Evolutionary conservation across 106 monocot species (phyloP).

Genomic region (Allium sativum): DNA sequence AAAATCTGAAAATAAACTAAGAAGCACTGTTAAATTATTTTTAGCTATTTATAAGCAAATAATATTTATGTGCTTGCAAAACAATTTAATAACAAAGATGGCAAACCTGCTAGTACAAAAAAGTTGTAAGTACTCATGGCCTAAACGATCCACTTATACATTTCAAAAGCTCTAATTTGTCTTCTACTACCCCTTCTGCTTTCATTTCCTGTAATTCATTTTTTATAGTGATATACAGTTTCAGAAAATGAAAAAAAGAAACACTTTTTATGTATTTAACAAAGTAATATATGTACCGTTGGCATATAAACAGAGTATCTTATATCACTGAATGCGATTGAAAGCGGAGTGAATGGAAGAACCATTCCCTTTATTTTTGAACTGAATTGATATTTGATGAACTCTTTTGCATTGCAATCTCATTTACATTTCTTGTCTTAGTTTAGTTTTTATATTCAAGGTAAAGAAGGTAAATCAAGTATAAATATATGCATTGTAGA

Average conservation of each 20-base stretch:
- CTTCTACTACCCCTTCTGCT: conserved; percentile 14
- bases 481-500: no score
- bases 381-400: background rate
- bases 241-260: background rate
- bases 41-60: no score
- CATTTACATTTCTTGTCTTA: no score
- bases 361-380: conserved; percentile 4
- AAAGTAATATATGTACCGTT: conserved; percentile 10
- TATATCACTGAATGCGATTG: conserved; percentile 18
- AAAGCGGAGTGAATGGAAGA: conserved; percentile 13
- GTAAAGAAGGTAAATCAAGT: background rate
- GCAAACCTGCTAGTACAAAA: conserved; percentile 43
- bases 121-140: conserved; percentile 32
- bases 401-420: background rate
- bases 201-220: conserved; percentile 32
- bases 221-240: background rate
- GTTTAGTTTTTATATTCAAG: background rate
- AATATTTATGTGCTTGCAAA: no score
- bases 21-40: no score
- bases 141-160: conserved; percentile 33
- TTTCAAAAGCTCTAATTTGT: conserved; percentile 19
- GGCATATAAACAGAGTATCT: conserved; percentile 27
- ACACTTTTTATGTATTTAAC: background rate
- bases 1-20: no score
- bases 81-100: no score